Percentiles rank a stretch among this genome's conserved stretches.
Conservation (phyloP, 768 basidiomycete genomes). For the Agaricus blazei region DNA sequence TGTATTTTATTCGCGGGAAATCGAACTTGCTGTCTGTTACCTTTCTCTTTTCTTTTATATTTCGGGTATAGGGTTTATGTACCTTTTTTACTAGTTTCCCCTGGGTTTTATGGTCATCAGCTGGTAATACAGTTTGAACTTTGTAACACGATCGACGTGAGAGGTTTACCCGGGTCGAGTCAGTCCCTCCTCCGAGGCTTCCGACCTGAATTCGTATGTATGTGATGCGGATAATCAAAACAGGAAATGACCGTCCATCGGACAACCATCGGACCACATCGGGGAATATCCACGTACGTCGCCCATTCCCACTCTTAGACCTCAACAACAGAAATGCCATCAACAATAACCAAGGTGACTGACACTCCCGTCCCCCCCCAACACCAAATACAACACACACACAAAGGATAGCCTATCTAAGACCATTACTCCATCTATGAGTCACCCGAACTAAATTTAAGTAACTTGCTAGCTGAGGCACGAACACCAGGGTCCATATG, state of each 20-base stretch:
- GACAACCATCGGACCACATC: too few relatives aligned
- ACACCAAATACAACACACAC: not conserved
- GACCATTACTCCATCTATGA: slow-evolving; percentile 8
- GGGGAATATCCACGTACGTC: too few relatives aligned
- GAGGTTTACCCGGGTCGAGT: not conserved
- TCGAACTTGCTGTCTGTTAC: not conserved
- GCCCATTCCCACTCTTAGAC: too few relatives aligned
- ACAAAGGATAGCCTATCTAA: slow-evolving; percentile 7
- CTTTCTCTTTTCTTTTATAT: not conserved
- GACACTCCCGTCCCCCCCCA: not conserved
- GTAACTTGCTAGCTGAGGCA: slow-evolving; percentile 55
- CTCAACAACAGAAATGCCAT: too few relatives aligned
- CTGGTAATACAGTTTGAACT: not conserved
- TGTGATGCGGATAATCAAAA: too few relatives aligned
- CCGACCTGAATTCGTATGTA: too few relatives aligned
- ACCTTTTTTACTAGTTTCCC: too few relatives aligned
- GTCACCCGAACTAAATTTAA: slow-evolving; percentile 37
- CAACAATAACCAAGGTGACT: slow-evolving; percentile 1
- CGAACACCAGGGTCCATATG: slow-evolving; percentile 70
- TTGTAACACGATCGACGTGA: not conserved
- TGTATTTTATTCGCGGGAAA: slow-evolving; percentile 10
- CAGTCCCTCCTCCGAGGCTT: too few relatives aligned
- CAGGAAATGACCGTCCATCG: too few relatives aligned
- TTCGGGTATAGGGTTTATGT: not conserved
- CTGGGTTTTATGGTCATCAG: not conserved